A percentile compares a stretch with the other conserved stretches of the same genome.
phyloP scores from a whole-genome alignment of 1,284 basidiomycete genomes.

The Amylostereum chailletii region DNA sequence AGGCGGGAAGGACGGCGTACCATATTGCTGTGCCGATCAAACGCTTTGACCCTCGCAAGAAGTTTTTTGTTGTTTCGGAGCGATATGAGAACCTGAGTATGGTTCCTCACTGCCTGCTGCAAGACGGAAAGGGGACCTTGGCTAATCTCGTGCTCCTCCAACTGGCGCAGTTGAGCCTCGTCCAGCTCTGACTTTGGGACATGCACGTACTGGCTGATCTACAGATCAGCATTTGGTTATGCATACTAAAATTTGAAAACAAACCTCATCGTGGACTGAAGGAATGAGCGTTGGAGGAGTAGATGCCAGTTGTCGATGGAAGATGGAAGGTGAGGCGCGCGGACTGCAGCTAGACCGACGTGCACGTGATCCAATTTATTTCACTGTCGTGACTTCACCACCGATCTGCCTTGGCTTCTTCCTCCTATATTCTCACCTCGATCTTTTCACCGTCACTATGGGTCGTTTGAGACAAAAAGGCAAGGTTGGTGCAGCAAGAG shows the following conservation, averaged over 20 bases:
- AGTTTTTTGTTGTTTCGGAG: slow-evolving; percentile 99
- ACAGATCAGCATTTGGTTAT: slow-evolving; percentile 1
- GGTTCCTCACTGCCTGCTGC: slow-evolving; percentile 96
- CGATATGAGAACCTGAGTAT: slow-evolving; percentile 95
- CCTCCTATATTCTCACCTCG: slow-evolving; percentile 5
- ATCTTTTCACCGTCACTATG: slow-evolving; percentile 40
- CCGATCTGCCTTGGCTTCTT: slow-evolving; percentile 7
- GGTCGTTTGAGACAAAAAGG: slow-evolving; percentile 86
- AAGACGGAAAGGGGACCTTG: slow-evolving; percentile 97
- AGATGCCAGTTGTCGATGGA: too few relatives aligned
- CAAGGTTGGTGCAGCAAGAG: slow-evolving; percentile 90
- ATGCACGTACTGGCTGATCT: slow-evolving; percentile 86
- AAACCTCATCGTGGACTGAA: slow-evolving; percentile 23
- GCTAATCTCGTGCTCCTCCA: slow-evolving; percentile 96
- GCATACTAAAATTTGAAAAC: slow-evolving; percentile 3
- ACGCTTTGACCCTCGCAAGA: slow-evolving; percentile 95
- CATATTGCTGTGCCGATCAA: slow-evolving; percentile 99
- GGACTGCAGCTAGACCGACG: background rate
- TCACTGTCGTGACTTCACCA: background rate
- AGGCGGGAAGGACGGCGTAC: slow-evolving; percentile 33
- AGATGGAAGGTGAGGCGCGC: too few relatives aligned
- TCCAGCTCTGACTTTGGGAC: slow-evolving; percentile 96
- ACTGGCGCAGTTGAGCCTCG: slow-evolving; percentile 89
- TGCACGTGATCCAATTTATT: background rate
- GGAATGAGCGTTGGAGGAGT: background rate